Evolutionary conservation across 2,329 filamentous ascomycete genomes (phyloP).

Genomic region (Elsinoe necatrix): DNA sequence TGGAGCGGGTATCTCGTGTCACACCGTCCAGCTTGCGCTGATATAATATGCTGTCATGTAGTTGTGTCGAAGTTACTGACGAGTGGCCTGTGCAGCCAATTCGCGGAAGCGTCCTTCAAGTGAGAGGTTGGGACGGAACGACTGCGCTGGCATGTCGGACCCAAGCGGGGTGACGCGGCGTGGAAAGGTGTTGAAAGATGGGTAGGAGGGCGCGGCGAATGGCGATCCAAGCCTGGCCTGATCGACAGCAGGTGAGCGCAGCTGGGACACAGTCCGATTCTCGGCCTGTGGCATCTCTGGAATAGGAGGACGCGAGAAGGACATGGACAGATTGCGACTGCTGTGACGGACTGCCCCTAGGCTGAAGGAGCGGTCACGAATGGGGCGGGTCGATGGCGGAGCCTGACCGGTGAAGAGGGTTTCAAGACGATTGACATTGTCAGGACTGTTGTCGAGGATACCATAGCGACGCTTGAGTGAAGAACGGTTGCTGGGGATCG

Average conservation of each 20-base stretch:
- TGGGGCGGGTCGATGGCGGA: conserved; percentile 47
- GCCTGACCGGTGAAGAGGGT: conserved; percentile 40
- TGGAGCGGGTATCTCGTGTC: conserved; percentile 10
- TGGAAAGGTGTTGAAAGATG: conserved; percentile 40
- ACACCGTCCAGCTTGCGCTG: conserved; percentile 7
- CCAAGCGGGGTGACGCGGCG: conserved; percentile 33
- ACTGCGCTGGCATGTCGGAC: conserved; percentile 17
- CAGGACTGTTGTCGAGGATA: conserved; percentile 37
- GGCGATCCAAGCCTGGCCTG: conserved; percentile 40
- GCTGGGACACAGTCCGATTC: not conserved
- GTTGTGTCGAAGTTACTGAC: not conserved
- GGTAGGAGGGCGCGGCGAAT: conserved; percentile 32
- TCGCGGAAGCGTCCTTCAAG: conserved; percentile 14
- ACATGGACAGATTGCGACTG: conserved; percentile 43
- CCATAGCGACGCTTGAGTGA: conserved; percentile 52
- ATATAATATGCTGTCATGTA: not conserved
- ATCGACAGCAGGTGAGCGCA: conserved; percentile 7
- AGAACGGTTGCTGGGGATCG: conserved; percentile 42
- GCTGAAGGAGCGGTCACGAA: conserved; percentile 55
- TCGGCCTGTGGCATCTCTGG: conserved; percentile 16
- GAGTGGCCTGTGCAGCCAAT: conserved; percentile 2
- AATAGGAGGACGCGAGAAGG: conserved; percentile 43
- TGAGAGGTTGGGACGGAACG: conserved; percentile 11
- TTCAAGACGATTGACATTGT: conserved; percentile 38
- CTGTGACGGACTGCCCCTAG: conserved; percentile 47